Percentiles rank a stretch among this genome's conserved stretches.
These are phyloP conservation scores for Solanum appendiculatum DNA, from an alignment of 257 asterid species.

Conservation along the genomic window DNA sequence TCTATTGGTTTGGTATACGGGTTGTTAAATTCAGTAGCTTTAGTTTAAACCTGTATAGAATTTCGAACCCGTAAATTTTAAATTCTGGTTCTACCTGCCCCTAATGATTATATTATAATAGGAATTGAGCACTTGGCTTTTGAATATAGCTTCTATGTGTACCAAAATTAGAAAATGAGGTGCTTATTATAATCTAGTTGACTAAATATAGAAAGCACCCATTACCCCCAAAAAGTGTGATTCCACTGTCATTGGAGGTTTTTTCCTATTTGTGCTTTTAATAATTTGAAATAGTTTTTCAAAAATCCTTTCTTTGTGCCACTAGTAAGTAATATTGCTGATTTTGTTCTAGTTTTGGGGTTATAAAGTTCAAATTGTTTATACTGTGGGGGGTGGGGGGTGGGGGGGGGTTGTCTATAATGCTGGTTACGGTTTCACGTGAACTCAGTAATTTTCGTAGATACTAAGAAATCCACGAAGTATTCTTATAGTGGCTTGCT, in stretches of 20 bases:
- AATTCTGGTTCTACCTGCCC: background rate
- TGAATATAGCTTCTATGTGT: slow-evolving; percentile 35
- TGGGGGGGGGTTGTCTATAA: background rate
- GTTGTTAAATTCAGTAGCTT: background rate
- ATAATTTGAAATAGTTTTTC: background rate
- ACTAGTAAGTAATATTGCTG: background rate
- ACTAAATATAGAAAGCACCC: slow-evolving; percentile 27
- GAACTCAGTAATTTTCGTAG: background rate
- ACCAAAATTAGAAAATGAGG: slow-evolving; percentile 20
- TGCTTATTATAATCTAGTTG: slow-evolving; percentile 29
- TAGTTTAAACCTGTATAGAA: background rate
- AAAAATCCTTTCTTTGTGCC: slow-evolving; percentile 9
- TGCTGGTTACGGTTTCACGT: background rate
- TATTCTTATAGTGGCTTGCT: background rate
- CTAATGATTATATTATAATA: background rate
- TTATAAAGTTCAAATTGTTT: background rate
- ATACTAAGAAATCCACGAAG: background rate
- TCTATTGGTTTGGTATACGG: background rate
- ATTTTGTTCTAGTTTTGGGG: background rate
- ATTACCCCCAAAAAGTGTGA: background rate
- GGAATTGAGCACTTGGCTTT: slow-evolving; percentile 11
- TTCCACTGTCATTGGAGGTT: background rate
- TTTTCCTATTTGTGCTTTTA: background rate
- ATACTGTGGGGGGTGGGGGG: background rate
- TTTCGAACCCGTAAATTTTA: background rate